Evolutionary conservation across 495 filamentous ascomycete genomes (phyloP).

Genomic region (Tuber indicum): DNA sequence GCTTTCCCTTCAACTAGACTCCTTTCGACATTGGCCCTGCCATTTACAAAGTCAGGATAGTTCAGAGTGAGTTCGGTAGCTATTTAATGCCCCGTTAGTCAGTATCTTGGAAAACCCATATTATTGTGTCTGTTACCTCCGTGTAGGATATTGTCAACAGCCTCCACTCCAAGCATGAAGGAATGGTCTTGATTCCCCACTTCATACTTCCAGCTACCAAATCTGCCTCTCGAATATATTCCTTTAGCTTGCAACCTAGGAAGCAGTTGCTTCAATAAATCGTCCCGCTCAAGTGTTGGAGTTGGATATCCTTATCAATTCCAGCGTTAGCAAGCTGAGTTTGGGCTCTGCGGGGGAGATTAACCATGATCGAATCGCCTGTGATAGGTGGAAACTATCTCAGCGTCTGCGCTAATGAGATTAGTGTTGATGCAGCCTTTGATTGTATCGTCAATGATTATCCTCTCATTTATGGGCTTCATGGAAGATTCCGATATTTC

Average conservation of each 20-base stretch:
- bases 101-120: background rate
- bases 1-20: constrained; percentile 64
- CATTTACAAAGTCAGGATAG: constrained; percentile 98
- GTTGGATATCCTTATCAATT: constrained; percentile 72
- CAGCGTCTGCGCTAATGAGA: constrained; percentile 81
- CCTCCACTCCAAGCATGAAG: constrained; percentile 98
- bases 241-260: constrained; percentile 83
- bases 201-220: constrained; percentile 98
- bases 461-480: constrained; percentile 85
- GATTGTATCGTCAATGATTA: constrained; percentile 80
- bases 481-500: constrained; percentile 93
- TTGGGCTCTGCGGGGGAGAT: background rate
- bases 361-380: constrained; percentile 82
- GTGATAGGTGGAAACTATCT: constrained; percentile 98
- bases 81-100: background rate
- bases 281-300: constrained; percentile 88
- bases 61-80: constrained; percentile 94
- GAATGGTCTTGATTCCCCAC: constrained; percentile 96
- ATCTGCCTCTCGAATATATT: constrained; percentile 93
- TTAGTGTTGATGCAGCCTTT: constrained; percentile 94
- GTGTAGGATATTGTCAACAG: constrained; percentile 89
- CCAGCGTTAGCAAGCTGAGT: background rate
- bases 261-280: constrained; percentile 83
- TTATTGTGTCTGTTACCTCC: constrained; percentile 45
- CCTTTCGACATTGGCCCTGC: constrained; percentile 78